Evolutionary conservation across 352 stramenopile genomes (phyloP).

Genomic region (Albugo candida): DNA sequence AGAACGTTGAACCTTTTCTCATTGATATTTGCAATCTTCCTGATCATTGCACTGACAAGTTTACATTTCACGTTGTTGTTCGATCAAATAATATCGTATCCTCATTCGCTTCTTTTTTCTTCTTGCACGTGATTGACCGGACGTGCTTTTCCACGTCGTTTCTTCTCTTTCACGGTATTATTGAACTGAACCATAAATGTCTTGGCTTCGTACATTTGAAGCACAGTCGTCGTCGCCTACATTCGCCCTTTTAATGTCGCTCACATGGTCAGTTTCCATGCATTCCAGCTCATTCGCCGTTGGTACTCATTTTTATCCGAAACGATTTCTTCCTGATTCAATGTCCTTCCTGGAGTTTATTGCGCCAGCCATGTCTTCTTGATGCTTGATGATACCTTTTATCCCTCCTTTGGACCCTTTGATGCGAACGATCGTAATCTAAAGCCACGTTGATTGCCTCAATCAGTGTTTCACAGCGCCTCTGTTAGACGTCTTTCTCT

Average conservation of each 20-base stretch:
- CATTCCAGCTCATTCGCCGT: neutral
- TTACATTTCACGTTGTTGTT: neutral
- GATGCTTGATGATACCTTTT: too few species aligned
- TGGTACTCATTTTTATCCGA: too few species aligned
- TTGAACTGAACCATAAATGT: neutral
- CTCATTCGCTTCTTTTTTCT: neutral
- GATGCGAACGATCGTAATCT: slow-evolving; percentile 5
- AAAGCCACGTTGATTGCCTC: slow-evolving; percentile 5
- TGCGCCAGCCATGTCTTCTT: too few species aligned
- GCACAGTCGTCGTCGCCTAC: neutral
- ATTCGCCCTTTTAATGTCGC: neutral
- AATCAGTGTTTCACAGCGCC: slow-evolving; percentile 1
- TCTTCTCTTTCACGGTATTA: neutral
- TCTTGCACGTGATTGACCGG: neutral
- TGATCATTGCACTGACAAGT: neutral
- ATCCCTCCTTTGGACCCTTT: too few species aligned
- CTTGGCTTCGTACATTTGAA: neutral
- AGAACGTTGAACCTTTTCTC: neutral
- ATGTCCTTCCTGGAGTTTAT: too few species aligned
- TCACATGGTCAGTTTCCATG: neutral
- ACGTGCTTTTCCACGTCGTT: neutral
- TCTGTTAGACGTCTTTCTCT: slow-evolving; percentile 3
- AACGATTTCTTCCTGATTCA: too few species aligned
- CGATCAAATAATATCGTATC: neutral
- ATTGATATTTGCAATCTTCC: neutral